Conservation (phyloP, 768 basidiomycete genomes). For the Rossbeevera mucosa region DNA sequence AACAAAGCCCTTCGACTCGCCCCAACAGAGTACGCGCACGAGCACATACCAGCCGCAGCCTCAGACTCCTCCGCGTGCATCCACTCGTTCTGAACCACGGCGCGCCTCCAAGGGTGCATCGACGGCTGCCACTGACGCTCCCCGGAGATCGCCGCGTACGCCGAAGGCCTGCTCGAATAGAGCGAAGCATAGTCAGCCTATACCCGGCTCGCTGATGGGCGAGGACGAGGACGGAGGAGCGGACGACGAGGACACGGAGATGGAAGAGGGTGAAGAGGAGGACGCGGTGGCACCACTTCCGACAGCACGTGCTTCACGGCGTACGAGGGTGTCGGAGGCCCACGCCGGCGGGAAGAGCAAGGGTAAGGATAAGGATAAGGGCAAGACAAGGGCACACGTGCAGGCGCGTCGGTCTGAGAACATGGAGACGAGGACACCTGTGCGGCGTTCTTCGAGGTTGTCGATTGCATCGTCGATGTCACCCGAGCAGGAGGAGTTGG, state of each 20-base stretch:
- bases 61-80: conserved; percentile 13
- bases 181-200: conserved; percentile 24
- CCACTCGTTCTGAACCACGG: conserved; percentile 9
- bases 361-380: not conserved
- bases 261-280: conserved; percentile 25
- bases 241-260: conserved; percentile 16
- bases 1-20: conserved; percentile 11
- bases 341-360: conserved; percentile 14
- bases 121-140: not conserved
- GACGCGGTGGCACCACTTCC: conserved; percentile 35
- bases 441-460: conserved; percentile 38
- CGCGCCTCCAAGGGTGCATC: conserved; percentile 5
- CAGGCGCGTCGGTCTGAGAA: not conserved
- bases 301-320: conserved; percentile 16
- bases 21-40: conserved; percentile 12
- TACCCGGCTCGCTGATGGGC: conserved; percentile 43
- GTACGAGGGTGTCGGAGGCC: conserved; percentile 15
- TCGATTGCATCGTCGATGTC: conserved; percentile 33
- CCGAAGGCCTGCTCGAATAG: conserved; percentile 7
- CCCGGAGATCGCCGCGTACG: not conserved
- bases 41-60: conserved; percentile 5
- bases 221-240: conserved; percentile 29
- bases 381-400: conserved; percentile 16
- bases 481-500: conserved; percentile 24
- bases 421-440: conserved; percentile 17